Percentiles rank a stretch among this genome's conserved stretches.
These are phyloP conservation scores for Fragaria vesca DNA, from an alignment of 306 rosid species.

Conservation along the genomic window DNA sequence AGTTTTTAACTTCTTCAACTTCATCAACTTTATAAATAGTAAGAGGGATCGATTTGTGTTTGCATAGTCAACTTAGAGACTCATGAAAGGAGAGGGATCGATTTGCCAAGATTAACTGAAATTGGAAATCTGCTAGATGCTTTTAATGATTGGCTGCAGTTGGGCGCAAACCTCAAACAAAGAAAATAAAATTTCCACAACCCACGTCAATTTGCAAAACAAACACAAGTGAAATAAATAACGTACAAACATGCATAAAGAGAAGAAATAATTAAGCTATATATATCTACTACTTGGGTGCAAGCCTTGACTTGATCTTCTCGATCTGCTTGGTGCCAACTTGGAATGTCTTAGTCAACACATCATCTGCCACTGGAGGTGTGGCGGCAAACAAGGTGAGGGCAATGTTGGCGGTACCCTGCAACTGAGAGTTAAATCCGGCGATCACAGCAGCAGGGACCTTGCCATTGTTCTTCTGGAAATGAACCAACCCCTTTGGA, in stretches of 20 bases:
- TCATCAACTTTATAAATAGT: not conserved
- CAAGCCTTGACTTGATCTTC: conserved; percentile 63
- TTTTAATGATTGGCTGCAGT: not conserved
- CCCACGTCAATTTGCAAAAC: not conserved
- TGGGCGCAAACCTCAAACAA: not conserved
- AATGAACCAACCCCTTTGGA: conserved; percentile 77
- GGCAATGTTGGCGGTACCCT: conserved; percentile 66
- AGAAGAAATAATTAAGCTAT: not conserved
- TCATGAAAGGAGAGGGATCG: not conserved
- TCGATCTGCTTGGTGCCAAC: conserved; percentile 54
- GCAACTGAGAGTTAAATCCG: conserved; percentile 81
- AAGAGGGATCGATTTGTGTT: not conserved
- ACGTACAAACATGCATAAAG: not conserved
- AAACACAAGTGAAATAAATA: not conserved
- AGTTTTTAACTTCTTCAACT: too few relatives aligned
- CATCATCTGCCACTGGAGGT: conserved; percentile 66
- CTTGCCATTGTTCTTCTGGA: conserved; percentile 73
- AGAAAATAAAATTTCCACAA: not conserved
- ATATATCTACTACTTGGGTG: conserved; percentile 40
- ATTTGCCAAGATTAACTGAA: not conserved
- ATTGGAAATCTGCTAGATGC: not conserved
- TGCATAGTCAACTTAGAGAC: too few relatives aligned
- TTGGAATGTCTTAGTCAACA: conserved; percentile 60
- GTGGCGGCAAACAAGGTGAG: conserved; percentile 58
- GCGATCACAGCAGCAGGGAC: conserved; percentile 59